Evolutionary conservation across 495 filamentous ascomycete genomes (phyloP).

Genomic region (Cercophora scortea): DNA sequence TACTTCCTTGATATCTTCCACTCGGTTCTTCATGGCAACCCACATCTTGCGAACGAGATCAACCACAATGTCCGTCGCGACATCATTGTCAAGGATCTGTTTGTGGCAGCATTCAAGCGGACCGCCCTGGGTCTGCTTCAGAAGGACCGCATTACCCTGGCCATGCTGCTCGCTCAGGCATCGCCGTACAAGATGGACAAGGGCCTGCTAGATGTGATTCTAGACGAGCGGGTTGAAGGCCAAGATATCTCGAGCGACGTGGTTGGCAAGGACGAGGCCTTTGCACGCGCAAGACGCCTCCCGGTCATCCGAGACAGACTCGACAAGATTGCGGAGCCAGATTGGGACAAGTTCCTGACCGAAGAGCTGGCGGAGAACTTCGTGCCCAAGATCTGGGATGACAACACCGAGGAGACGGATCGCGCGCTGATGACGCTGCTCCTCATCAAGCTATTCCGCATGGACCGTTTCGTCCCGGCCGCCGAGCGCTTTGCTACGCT

Average conservation of each 20-base stretch:
- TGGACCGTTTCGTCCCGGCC: constrained; percentile 89
- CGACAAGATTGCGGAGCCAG: constrained; percentile 46
- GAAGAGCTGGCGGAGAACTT: constrained; percentile 85
- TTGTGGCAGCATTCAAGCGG: constrained; percentile 83
- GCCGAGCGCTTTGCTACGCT: constrained; percentile 83
- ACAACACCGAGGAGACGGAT: constrained; percentile 55
- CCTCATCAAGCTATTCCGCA: constrained; percentile 86
- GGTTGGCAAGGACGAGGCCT: constrained; percentile 58
- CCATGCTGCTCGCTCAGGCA: constrained; percentile 93
- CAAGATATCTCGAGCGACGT: constrained; percentile 66
- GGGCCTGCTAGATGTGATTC: constrained; percentile 71
- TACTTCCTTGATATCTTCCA: constrained; percentile 98
- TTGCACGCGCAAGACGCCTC: constrained; percentile 59
- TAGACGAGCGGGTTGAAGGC: constrained; percentile 70
- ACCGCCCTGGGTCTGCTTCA: constrained; percentile 90
- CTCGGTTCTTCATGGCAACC: constrained; percentile 77
- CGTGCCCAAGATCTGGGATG: constrained; percentile 73
- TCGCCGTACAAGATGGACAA: constrained; percentile 93
- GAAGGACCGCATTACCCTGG: constrained; percentile 87
- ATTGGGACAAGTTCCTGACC: constrained; percentile 72
- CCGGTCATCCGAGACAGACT: constrained; percentile 68
- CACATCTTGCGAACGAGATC: constrained; percentile 59
- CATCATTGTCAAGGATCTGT: constrained; percentile 81
- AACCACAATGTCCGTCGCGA: constrained; percentile 73
- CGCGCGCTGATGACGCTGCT: constrained; percentile 76